These are phyloP conservation scores for Porcisia hertigi DNA, from an alignment of 208 protist species.

Conservation along the genomic window DNA sequence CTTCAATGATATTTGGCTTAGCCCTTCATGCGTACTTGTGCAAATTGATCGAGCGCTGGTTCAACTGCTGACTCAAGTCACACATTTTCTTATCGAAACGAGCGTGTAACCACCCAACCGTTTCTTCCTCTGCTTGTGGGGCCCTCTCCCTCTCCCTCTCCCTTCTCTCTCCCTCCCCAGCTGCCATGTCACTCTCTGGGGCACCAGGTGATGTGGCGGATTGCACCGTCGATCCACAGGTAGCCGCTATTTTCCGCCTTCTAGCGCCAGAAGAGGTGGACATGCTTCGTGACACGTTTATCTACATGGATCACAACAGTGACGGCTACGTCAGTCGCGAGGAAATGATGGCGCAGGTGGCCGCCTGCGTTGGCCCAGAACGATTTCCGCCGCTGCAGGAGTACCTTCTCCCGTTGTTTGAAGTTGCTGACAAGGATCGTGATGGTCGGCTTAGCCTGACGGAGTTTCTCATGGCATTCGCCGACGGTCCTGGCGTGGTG, in stretches of 20 bases:
- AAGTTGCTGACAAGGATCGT: slow-evolving; percentile 72
- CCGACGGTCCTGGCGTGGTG: slow-evolving; percentile 73
- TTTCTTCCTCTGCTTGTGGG: slow-evolving; percentile 7
- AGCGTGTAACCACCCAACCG: not conserved
- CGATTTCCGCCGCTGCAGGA: slow-evolving; percentile 54
- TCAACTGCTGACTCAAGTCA: not conserved
- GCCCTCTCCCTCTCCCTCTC: too few relatives aligned
- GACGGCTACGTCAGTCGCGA: slow-evolving; percentile 66
- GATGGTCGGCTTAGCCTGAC: slow-evolving; percentile 65
- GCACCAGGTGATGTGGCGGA: slow-evolving; percentile 10
- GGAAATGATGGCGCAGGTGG: slow-evolving; percentile 60
- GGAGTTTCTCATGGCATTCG: slow-evolving; percentile 82
- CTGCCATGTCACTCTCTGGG: slow-evolving; percentile 3
- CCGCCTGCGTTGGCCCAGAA: slow-evolving; percentile 43
- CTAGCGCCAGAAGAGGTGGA: slow-evolving; percentile 80
- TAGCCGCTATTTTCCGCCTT: slow-evolving; percentile 39
- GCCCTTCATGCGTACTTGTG: not conserved
- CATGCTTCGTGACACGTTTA: slow-evolving; percentile 90
- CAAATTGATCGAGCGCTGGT: not conserved
- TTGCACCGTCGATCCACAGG: slow-evolving; percentile 20
- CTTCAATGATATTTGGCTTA: not conserved
- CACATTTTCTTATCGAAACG: not conserved
- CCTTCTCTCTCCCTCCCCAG: slow-evolving; percentile 7
- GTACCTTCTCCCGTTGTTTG: slow-evolving; percentile 74
- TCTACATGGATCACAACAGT: slow-evolving; percentile 83